These are phyloP conservation scores for Camellia oleifera DNA, from an alignment of 179 eudicot genomes.

Conservation along the genomic window DNA sequence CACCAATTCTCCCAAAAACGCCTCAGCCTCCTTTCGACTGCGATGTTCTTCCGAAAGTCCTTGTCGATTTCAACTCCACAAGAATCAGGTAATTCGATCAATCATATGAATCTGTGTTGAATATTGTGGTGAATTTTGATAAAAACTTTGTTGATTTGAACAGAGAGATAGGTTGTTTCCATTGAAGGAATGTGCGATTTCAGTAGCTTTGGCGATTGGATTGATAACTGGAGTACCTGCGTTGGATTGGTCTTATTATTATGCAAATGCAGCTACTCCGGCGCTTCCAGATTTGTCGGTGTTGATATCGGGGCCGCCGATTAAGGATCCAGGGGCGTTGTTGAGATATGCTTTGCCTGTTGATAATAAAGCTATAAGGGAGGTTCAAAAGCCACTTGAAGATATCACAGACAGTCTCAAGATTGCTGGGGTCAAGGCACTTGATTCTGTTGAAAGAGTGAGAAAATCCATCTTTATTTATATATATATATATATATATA, in stretches of 20 bases:
- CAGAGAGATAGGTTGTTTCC: conserved; percentile 52
- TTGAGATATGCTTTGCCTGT: conserved; percentile 87
- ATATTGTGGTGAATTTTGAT: background rate
- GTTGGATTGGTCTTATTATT: conserved; percentile 33
- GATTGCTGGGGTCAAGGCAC: conserved; percentile 78
- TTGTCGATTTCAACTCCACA: conserved; percentile 23
- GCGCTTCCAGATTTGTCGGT: conserved; percentile 76
- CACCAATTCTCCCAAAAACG: conserved; percentile 15
- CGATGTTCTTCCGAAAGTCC: conserved; percentile 40
- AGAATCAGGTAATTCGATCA: conserved; percentile 31
- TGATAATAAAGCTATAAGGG: conserved; percentile 88
- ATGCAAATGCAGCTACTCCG: conserved; percentile 57
- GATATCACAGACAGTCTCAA: conserved; percentile 93
- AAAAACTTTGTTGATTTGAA: background rate
- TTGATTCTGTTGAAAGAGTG: conserved; percentile 91
- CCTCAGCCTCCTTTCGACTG: conserved; percentile 27
- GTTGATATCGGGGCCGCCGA: conserved; percentile 93
- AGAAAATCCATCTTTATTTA: conserved; percentile 19
- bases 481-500: no score
- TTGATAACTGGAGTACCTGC: conserved; percentile 65
- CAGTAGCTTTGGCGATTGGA: conserved; percentile 72
- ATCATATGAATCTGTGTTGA: background rate
- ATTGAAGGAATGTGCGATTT: conserved; percentile 71
- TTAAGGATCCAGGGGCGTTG: conserved; percentile 90
- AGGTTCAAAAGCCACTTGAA: conserved; percentile 95